Evolutionary conservation across 2,329 filamentous ascomycete genomes (phyloP).

Genomic region (Rutstroemia sp.): DNA sequence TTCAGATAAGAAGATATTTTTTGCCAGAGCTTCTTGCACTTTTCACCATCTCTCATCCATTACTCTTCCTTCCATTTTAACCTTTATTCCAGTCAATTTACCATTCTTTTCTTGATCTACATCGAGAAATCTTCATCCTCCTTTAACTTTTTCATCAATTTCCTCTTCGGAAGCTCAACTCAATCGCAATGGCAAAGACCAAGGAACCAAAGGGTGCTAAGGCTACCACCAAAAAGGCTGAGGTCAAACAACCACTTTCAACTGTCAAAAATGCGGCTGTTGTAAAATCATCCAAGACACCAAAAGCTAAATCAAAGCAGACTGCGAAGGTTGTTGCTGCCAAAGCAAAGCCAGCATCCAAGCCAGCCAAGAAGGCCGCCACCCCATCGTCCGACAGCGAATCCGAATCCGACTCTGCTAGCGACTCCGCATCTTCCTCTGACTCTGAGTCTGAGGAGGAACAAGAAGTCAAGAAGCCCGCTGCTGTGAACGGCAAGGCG

Average conservation of each 20-base stretch:
- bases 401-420: slow-evolving; percentile 30
- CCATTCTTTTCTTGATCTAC: neutral
- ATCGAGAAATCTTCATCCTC: neutral
- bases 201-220: slow-evolving; percentile 57
- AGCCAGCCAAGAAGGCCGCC: slow-evolving; percentile 36
- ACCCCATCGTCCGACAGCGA: slow-evolving; percentile 35
- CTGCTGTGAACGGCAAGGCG: slow-evolving; percentile 13
- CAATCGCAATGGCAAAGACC: slow-evolving; percentile 54
- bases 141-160: neutral
- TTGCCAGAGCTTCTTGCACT: slow-evolving; percentile 8
- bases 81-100: slow-evolving; percentile 7
- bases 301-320: slow-evolving; percentile 61
- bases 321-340: slow-evolving; percentile 47
- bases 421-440: slow-evolving; percentile 25
- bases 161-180: slow-evolving; percentile 1
- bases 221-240: slow-evolving; percentile 43
- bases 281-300: slow-evolving; percentile 58
- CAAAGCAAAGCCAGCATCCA: slow-evolving; percentile 20
- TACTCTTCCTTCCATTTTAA: slow-evolving; percentile 11
- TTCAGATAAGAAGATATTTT: slow-evolving; percentile 23
- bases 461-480: slow-evolving; percentile 27
- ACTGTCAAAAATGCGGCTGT: slow-evolving; percentile 59
- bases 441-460: slow-evolving; percentile 24
- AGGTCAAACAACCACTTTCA: slow-evolving; percentile 41
- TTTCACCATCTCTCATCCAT: slow-evolving; percentile 13